phyloP scores from a whole-genome alignment of 73 alveolate genomes.

The Tetrahymena borealis region DNA sequence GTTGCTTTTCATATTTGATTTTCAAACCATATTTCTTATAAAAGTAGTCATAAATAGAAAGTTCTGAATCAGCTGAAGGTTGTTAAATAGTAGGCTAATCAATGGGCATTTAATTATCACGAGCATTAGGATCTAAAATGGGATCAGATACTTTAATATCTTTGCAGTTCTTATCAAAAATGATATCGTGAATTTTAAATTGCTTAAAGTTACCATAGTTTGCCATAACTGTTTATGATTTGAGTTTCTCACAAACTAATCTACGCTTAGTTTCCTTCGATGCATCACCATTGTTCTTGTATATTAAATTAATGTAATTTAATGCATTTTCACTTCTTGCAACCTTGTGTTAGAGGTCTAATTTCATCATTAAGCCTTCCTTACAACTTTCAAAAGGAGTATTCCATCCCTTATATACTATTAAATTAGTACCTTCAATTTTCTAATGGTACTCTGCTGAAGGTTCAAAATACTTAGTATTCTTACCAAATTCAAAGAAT shows the following conservation, averaged over 20 bases:
- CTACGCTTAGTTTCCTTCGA: background rate
- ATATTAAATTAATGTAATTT: background rate
- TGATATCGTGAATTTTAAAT: background rate
- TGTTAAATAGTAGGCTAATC: background rate
- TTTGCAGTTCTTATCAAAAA: background rate
- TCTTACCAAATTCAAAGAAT: background rate
- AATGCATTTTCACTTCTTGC: background rate
- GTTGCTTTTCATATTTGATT: background rate
- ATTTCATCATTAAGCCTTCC: background rate
- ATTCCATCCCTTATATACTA: background rate
- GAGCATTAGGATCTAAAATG: background rate
- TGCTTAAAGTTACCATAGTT: background rate
- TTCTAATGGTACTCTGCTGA: background rate
- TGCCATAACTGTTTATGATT: background rate
- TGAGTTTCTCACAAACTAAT: background rate
- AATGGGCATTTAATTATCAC: background rate
- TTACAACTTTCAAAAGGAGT: background rate
- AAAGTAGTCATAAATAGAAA: background rate
- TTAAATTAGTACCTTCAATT: background rate
- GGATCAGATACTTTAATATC: background rate
- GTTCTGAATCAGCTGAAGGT: background rate
- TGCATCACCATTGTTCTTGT: background rate
- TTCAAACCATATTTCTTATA: background rate
- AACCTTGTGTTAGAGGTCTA: background rate
- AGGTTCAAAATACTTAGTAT: background rate